Evolutionary conservation across 2,329 filamentous ascomycete species (phyloP).

Genomic region (Nemania serpens): DNA sequence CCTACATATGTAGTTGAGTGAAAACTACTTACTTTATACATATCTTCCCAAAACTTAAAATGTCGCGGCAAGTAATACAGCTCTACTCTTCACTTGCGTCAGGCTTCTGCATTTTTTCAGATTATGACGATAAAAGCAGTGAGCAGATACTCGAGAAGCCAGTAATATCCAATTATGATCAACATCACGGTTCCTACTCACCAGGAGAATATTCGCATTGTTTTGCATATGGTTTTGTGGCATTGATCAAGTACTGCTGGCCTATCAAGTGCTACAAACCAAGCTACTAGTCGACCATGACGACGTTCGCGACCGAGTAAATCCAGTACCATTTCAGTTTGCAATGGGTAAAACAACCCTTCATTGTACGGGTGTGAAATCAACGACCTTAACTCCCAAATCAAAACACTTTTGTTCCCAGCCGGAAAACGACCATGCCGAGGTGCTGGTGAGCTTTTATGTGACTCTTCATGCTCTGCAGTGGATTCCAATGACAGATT

Average conservation of each 20-base stretch:
- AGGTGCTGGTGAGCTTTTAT: conserved; percentile 15
- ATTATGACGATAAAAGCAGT: background rate
- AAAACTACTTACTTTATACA: too few relatives aligned
- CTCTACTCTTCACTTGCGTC: background rate
- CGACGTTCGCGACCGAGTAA: conserved; percentile 21
- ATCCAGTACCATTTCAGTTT: conserved; percentile 23
- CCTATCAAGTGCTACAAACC: conserved; percentile 22
- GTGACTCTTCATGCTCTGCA: conserved; percentile 21
- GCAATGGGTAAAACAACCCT: conserved; percentile 14
- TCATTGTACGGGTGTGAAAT: conserved; percentile 22
- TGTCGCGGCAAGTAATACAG: too few relatives aligned
- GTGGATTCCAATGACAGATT: conserved; percentile 23
- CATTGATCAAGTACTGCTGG: conserved; percentile 20
- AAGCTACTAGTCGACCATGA: conserved; percentile 17
- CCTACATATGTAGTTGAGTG: too few relatives aligned
- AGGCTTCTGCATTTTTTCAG: background rate
- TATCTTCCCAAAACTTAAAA: too few relatives aligned
- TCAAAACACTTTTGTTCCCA: conserved; percentile 24
- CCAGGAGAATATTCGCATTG: background rate
- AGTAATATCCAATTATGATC: background rate
- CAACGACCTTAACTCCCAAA: conserved; percentile 28
- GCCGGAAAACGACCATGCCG: conserved; percentile 11
- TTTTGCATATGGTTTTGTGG: conserved; percentile 5
- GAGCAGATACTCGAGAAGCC: background rate
- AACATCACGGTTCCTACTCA: background rate